Evolutionary conservation across 352 stramenopile species (phyloP), one percentile per base, ranked within the genome.

Genomic region (Globisporangium echinulatum): DNA sequence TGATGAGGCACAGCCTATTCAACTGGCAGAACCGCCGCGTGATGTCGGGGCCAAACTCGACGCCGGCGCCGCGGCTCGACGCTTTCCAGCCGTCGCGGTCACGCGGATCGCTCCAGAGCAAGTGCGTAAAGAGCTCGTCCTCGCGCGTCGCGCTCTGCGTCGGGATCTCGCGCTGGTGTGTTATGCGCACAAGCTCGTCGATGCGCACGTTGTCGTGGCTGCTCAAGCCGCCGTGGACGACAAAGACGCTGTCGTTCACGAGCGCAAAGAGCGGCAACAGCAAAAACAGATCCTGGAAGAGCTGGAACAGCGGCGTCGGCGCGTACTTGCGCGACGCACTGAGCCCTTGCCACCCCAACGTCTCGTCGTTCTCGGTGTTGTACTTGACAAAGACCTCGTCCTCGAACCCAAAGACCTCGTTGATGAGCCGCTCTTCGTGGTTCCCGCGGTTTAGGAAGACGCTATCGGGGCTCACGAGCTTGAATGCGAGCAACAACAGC

Each of bases 361-460:
- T 77, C 74, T 96, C 74, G 71, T 97, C 65, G 49, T 77, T 82
- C 67, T 88, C 78, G 1, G 80, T 79, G 54, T 80, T 81, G 62
- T 92, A 93, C 61, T 90, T 93, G 36, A 73, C 69, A 53, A 90
- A 88, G 8, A 96, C 68, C 56, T 97, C 85, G 55, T 88, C 77
- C 66, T 89, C 75, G 59, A 97, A 95, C 0, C 87, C 88, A 53
- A 96, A 95, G 5, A 91, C 82, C 59, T 94, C 85, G 74, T 97
- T 98, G 57, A 97, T 94, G 75, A 97, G 88, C 5, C 78, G 80
- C 59, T 92, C 92, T 78, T 98, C 96, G 66, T 98, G 96, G 63
- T 98, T 98, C 36, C 96, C 96, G 13, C 96, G 84, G 60, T 98
- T 98, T 46, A 98, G 64, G 51, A 92, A 92, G n/a, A 98, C 88